These are phyloP conservation scores for Cinnamomum micranthum DNA, from an alignment of 164 flowering plant genomes.

Conservation along the genomic window DNA sequence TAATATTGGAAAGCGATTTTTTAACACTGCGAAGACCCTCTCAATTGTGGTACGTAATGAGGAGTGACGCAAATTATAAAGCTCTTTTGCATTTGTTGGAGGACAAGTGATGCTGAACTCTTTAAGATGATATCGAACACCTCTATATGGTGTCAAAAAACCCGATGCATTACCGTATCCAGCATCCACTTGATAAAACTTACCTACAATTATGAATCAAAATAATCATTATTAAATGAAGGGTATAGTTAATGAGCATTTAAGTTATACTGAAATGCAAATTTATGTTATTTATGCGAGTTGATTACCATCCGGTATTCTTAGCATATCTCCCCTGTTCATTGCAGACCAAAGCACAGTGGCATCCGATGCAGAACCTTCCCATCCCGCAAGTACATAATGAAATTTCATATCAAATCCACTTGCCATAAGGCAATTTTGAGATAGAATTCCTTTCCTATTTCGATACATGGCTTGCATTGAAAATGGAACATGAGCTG, in stretches of 20 bases:
- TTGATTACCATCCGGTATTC: not conserved
- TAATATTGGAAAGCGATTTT: not conserved
- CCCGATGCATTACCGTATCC: not conserved
- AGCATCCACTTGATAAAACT: too few relatives aligned
- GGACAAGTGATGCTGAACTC: not conserved
- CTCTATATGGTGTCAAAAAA: not conserved
- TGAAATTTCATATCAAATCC: not conserved
- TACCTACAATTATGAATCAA: too few relatives aligned
- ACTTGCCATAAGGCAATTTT: not conserved
- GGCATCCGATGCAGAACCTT: not conserved
- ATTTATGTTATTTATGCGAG: not conserved
- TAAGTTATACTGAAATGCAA: not conserved
- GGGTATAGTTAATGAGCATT: not conserved
- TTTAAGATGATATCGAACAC: not conserved
- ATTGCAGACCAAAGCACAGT: not conserved
- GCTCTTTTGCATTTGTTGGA: not conserved
- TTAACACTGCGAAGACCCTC: not conserved
- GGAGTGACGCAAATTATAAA: not conserved
- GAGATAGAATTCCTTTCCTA: not conserved
- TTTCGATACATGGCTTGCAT: not conserved
- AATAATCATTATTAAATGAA: too few relatives aligned
- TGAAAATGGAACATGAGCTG: not conserved
- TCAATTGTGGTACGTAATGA: not conserved
- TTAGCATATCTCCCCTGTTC: not conserved
- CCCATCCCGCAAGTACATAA: not conserved